Base-by-base conservation (phyloP, 2,329 filamentous ascomycete genomes). In the Monosporascus sp. region DNA sequence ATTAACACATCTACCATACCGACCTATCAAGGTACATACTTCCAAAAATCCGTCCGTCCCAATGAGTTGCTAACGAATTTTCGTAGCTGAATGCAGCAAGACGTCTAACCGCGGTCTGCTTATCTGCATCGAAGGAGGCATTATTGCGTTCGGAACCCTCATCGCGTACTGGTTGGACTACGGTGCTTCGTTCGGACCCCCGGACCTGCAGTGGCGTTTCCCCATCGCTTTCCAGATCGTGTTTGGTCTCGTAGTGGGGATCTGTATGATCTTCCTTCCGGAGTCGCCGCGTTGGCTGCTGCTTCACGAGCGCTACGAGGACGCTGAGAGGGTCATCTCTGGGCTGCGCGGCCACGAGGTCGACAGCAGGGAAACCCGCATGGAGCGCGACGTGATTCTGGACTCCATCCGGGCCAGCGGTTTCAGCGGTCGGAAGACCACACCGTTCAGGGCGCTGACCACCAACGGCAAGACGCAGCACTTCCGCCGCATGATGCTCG, bases 381-480 rank as follows among this genome's bases (percentile, higher is more conserved):
- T 78, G 9, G 82, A 88, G 68, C 78, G 80, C 52, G 77, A 81
- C 53, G 71, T 85, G 55, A 85, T 86, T 54, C 73, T 84, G 36
- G 84, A 87, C 62, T 84, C 81, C 1, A 83, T 88, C 56, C 75
- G 77, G 41, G 81, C 81, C 44, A 79, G 76, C 24, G 79, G 76
- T 27, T 72, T 71, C 53, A 67, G 66, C 40, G 72, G 71, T 41
- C 68, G 73, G 58, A 76, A 74, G 71, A 72, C 66, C 59, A 78
- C 75, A 0, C 76, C 75, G 0, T 64, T 79, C 65, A 80, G 76
- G 58, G 77, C 80, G 1, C 73, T 86, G 2, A 76, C 85, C 62
- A 85, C 82, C 1, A 75, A 77, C 48, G 83, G 84, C 56, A 84
- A 83, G 70, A 85, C 82, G 0, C 84, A 87, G 68, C 83, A 87